A percentile compares a stretch with the other conserved stretches of the same genome.
phyloP scores from a whole-genome alignment of 2,329 filamentous ascomycete species.

The Clonostachys sp. region DNA sequence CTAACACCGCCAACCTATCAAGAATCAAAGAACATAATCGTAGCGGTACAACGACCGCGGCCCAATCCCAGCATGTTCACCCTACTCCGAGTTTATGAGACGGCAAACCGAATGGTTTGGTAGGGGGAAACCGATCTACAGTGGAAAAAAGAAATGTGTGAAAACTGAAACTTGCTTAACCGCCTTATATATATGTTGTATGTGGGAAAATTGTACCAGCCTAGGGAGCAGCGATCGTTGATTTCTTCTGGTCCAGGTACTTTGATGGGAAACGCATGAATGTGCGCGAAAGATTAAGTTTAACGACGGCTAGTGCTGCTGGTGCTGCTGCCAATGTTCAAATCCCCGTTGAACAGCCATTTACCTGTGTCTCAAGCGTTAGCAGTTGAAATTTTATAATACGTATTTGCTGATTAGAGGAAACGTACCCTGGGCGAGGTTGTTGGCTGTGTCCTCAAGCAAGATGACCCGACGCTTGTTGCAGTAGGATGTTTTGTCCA shows the following conservation, averaged over 20 bases:
- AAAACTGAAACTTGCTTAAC: background rate
- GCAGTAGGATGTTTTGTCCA: slow-evolving; percentile 98
- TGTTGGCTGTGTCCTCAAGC: slow-evolving; percentile 88
- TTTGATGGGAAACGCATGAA: too few relatives aligned
- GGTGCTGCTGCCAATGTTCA: slow-evolving; percentile 10
- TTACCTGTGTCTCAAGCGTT: slow-evolving; percentile 25
- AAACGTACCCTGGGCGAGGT: slow-evolving; percentile 71
- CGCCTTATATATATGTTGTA: background rate
- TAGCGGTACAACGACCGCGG: too few relatives aligned
- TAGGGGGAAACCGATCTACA: too few relatives aligned
- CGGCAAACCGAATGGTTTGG: background rate
- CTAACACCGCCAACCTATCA: too few relatives aligned
- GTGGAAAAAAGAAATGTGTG: too few relatives aligned
- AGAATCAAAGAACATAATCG: too few relatives aligned
- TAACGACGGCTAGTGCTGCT: too few relatives aligned
- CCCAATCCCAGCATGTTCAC: too few relatives aligned
- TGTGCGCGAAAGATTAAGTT: too few relatives aligned
- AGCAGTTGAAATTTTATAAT: slow-evolving; percentile 8
- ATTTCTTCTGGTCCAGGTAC: too few relatives aligned
- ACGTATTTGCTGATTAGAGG: slow-evolving; percentile 19
- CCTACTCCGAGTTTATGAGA: background rate
- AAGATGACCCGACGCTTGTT: slow-evolving; percentile 87
- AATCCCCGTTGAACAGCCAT: slow-evolving; percentile 39
- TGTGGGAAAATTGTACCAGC: too few relatives aligned
- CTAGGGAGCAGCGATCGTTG: too few relatives aligned